Evolutionary conservation across 768 basidiomycete genomes (phyloP).

Genomic region (Cantharellus anzutake): DNA sequence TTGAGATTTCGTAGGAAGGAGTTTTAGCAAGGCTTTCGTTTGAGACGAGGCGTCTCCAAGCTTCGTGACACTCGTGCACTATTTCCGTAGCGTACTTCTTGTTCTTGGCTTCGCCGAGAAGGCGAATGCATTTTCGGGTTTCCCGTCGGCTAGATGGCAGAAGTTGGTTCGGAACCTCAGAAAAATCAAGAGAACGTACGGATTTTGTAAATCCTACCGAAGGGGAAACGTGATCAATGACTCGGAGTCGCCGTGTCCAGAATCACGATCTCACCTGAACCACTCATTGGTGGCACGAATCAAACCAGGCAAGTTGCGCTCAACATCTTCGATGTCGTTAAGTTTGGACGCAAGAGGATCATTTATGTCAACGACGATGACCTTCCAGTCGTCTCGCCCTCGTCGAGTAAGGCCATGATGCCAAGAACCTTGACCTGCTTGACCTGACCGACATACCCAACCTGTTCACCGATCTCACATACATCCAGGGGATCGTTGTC

Average conservation of each 20-base stretch:
- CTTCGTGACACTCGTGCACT: conserved; percentile 96
- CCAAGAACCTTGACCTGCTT: conserved; percentile 99
- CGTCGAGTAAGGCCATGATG: conserved; percentile 98
- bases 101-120: conserved; percentile 99
- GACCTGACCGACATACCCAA: conserved; percentile 91
- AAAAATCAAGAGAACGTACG: conserved; percentile 14
- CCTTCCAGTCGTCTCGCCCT: conserved; percentile 99
- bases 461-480: conserved; percentile 98
- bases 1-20: conserved; percentile 53
- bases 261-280: conserved; percentile 48
- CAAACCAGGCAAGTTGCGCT: conserved; percentile 90
- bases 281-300: conserved; percentile 97
- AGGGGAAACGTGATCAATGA: background rate
- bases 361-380: conserved; percentile 90
- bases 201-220: conserved; percentile 76
- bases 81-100: conserved; percentile 99
- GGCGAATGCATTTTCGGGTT: conserved; percentile 94
- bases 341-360: conserved; percentile 92
- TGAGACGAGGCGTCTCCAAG: conserved; percentile 83
- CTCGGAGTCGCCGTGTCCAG: background rate
- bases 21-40: conserved; percentile 64
- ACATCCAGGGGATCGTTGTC: conserved; percentile 99
- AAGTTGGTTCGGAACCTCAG: background rate
- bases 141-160: conserved; percentile 44
- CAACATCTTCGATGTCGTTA: conserved; percentile 98